Conservation (phyloP, 371 early-diverging fungal genomes). For the Mortierella sp. region DNA sequence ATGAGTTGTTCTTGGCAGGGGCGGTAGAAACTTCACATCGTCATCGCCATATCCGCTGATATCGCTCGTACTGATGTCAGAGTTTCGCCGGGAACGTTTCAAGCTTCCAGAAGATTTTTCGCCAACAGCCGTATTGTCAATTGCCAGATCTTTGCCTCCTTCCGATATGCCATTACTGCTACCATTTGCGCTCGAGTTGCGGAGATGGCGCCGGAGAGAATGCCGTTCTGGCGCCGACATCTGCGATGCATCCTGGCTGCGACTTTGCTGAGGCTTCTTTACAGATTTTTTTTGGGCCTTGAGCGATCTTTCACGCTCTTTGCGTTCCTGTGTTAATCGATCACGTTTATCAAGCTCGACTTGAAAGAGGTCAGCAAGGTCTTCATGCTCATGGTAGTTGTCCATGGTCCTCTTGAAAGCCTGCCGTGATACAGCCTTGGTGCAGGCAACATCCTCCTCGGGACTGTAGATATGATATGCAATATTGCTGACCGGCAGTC, state of each 20-base stretch:
- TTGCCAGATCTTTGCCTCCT: neutral
- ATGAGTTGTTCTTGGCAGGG: slow-evolving; percentile 16
- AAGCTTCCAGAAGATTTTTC: slow-evolving; percentile 11
- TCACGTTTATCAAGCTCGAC: slow-evolving; percentile 45
- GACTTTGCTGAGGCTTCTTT: slow-evolving; percentile 25
- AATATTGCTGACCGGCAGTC: slow-evolving; percentile 47
- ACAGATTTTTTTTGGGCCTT: slow-evolving; percentile 29
- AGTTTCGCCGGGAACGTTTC: slow-evolving; percentile 42
- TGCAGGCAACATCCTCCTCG: slow-evolving; percentile 32
- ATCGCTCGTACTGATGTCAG: slow-evolving; percentile 42
- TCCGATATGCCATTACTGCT: neutral
- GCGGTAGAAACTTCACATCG: slow-evolving; percentile 13
- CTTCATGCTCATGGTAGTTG: slow-evolving; percentile 40
- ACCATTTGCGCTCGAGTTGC: neutral
- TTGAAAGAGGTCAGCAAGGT: slow-evolving; percentile 45
- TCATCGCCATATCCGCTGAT: slow-evolving; percentile 42
- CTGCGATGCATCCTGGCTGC: slow-evolving; percentile 27
- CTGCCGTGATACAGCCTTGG: slow-evolving; percentile 31
- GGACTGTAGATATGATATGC: slow-evolving; percentile 51
- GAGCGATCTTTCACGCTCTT: slow-evolving; percentile 37
- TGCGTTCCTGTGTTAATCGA: slow-evolving; percentile 25
- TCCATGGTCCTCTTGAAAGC: slow-evolving; percentile 52
- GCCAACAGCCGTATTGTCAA: neutral
- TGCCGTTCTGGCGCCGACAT: slow-evolving; percentile 22
- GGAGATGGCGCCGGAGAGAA: slow-evolving; percentile 15